Evolutionary conservation across 2,329 filamentous ascomycete species (phyloP).

Genomic region (Cadophora sp.): DNA sequence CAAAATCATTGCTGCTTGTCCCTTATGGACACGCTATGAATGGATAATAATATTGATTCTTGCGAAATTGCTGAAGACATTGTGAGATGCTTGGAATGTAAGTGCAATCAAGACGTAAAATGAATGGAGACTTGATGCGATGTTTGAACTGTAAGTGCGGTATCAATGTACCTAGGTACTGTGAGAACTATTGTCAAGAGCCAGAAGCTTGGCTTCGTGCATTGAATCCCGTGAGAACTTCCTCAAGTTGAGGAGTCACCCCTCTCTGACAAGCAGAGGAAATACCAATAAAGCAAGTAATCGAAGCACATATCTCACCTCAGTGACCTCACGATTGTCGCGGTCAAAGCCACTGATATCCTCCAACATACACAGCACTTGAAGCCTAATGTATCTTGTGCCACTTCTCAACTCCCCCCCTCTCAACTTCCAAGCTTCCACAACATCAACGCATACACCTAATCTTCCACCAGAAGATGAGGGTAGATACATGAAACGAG

Average conservation of each 20-base stretch:
- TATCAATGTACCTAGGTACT: not conserved
- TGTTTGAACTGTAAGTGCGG: not conserved
- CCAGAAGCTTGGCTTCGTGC: not conserved
- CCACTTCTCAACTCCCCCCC: not conserved
- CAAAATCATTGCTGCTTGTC: conserved; percentile 12
- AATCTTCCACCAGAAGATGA: not conserved
- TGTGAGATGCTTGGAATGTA: not conserved
- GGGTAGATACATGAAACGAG: not conserved
- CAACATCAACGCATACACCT: not conserved
- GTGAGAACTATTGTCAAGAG: not conserved
- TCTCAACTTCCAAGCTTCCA: not conserved
- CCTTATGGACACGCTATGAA: conserved; percentile 7
- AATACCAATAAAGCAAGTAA: too few relatives aligned
- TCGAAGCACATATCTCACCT: not conserved
- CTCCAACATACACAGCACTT: not conserved
- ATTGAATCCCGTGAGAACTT: not conserved
- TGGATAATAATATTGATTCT: not conserved
- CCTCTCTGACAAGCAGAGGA: too few relatives aligned
- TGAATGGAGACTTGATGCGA: not conserved
- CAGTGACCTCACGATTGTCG: too few relatives aligned
- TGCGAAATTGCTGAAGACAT: not conserved
- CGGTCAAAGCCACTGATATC: not conserved
- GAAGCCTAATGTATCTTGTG: not conserved
- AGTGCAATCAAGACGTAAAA: too few relatives aligned
- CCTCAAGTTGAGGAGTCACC: too few relatives aligned